These are phyloP conservation scores for Protea cynaroides DNA, from an alignment of 164 flowering plant species.

Conservation along the genomic window DNA sequence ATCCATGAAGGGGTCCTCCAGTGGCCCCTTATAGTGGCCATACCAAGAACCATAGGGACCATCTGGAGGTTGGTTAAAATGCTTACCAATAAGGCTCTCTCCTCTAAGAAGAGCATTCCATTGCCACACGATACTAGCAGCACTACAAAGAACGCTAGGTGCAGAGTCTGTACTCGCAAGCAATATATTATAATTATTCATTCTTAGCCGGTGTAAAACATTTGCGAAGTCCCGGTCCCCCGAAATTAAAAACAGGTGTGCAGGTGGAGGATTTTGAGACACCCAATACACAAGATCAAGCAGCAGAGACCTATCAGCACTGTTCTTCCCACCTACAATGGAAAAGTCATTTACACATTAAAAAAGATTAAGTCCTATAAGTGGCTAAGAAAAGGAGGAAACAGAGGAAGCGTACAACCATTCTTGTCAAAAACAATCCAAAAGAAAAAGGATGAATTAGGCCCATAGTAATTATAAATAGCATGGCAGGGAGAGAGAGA, in stretches of 20 bases:
- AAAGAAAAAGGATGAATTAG: background rate
- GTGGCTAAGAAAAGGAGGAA: background rate
- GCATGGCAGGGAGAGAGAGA: too few species aligned
- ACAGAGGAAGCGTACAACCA: background rate
- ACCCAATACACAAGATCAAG: conserved; percentile 78
- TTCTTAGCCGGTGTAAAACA: conserved; percentile 64
- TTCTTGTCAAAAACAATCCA: too few species aligned
- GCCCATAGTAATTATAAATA: background rate
- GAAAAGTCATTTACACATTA: conserved; percentile 4
- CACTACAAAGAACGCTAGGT: conserved; percentile 73
- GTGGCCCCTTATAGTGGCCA: conserved; percentile 53
- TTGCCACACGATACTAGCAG: conserved; percentile 90
- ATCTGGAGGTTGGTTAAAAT: conserved; percentile 85
- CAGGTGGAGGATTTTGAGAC: conserved; percentile 92
- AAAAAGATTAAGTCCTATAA: background rate
- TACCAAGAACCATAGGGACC: conserved; percentile 86
- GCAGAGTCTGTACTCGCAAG: conserved; percentile 54
- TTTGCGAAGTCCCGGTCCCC: conserved; percentile 73
- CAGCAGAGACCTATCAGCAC: conserved; percentile 77
- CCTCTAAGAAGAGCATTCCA: conserved; percentile 70
- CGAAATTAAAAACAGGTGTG: conserved; percentile 84
- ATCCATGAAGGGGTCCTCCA: conserved; percentile 49
- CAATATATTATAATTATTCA: conserved; percentile 82
- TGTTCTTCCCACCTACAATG: conserved; percentile 74
- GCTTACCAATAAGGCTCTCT: conserved; percentile 56